Evolutionary conservation across 805 yeast genomes (phyloP).

Genomic region (Ogataea salicorniae): DNA sequence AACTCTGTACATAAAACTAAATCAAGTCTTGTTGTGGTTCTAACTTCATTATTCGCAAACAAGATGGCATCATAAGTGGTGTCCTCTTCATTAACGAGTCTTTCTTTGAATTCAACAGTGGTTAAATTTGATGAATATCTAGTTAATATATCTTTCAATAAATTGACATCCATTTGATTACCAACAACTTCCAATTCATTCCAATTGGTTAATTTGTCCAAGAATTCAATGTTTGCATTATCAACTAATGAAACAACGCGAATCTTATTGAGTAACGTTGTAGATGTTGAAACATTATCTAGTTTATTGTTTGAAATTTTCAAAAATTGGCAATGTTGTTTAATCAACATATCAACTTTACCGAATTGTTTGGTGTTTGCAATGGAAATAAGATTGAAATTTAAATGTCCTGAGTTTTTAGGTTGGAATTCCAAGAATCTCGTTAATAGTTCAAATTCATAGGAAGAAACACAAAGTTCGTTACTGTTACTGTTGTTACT

Average conservation of each 20-base stretch:
- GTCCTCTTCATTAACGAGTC: not conserved
- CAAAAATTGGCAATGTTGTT: not conserved
- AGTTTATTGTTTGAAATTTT: not conserved
- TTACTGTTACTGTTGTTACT: not conserved
- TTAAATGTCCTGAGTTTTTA: not conserved
- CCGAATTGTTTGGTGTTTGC: not conserved
- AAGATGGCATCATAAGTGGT: not conserved
- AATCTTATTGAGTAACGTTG: not conserved
- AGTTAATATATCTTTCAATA: not conserved
- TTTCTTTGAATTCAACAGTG: not conserved
- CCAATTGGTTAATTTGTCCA: not conserved
- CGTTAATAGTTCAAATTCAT: slow-evolving; percentile 1
- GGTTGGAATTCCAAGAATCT: not conserved
- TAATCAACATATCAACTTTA: slow-evolving; percentile 1
- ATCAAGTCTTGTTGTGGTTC: slow-evolving; percentile 2
- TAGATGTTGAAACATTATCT: not conserved
- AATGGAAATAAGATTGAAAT: slow-evolving; percentile 2
- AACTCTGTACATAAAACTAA: slow-evolving; percentile 2
- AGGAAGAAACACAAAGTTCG: not conserved
- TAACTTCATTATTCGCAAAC: not conserved
- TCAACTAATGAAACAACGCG: not conserved
- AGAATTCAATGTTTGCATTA: not conserved
- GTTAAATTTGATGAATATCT: not conserved
- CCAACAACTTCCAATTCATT: not conserved
- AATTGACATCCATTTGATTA: not conserved